Base-by-base conservation (phyloP, 305 asterid species). In the Fraxinus ornus region DNA sequence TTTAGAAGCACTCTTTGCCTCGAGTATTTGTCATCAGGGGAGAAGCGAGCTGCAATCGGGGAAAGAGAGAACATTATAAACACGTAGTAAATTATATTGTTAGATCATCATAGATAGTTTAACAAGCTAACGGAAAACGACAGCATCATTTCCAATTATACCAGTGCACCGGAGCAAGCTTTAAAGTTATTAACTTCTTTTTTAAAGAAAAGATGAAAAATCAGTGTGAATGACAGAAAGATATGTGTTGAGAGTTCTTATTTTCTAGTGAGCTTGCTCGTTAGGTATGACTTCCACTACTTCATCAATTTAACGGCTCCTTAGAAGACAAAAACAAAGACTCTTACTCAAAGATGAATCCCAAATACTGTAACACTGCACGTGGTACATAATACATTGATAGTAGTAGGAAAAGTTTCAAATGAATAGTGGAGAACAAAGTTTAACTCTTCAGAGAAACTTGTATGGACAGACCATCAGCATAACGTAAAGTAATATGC, bases 1-100 rank as follows among this genome's bases (percentile, higher is more conserved):
- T 95, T 93, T 84, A 95, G 85, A 33, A 91, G 93, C 82, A 92
- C 89, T 84, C 98, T 92, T 91, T 93, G 97, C 90, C 97, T 91
- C 0, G 97, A 88, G 87, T 81, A 90, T 84, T 94, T 94, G 70
- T 94, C 98, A 80, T 94, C 98, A 0, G 98, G 98, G 0, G 98
- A 95, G 83, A 94, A 95, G 19, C 98, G 94, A 76, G 98, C 98
- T 95, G 93, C 89, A 89, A 12, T 41, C 12, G 13, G 70, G 62
- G 55, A 79, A 66, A 70, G 55, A 66, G 64, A 35, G 47, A 24
- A 33, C 24, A 21, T 24, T 3, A 26, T 26, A 28, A 9, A 52
- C 22, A 49, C 0, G 19, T 13, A 17, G 62, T 4, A 15, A 49
- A 49, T 49, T 52, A 52, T 52, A 1, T 52, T 7, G 28, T 57